Conservation (phyloP, 441 rosid species). For the Populus tomentosa region DNA sequence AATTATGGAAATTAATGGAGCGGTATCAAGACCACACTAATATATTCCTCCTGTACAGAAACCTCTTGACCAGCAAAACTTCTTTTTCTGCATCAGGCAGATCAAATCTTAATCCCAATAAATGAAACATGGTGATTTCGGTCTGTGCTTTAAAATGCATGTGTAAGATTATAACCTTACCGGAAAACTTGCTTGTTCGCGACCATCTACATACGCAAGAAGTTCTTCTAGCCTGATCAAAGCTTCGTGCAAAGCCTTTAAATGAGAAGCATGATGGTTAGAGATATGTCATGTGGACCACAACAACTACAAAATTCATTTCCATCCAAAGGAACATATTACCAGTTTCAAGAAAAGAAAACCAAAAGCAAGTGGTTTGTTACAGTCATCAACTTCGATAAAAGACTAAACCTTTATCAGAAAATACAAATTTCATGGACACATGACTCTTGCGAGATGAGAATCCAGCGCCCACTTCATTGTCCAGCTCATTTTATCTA, state of each 20-base stretch:
- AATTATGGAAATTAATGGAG: not conserved
- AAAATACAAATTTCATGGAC: too few relatives aligned
- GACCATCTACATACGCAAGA: slow-evolving; percentile 76
- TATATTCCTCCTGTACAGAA: slow-evolving; percentile 17
- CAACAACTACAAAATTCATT: not conserved
- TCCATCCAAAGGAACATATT: not conserved
- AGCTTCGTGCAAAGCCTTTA: slow-evolving; percentile 82
- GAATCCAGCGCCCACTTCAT: too few relatives aligned
- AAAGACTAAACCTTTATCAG: too few relatives aligned
- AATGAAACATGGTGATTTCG: not conserved
- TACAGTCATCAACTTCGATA: not conserved
- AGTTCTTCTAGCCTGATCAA: slow-evolving; percentile 93
- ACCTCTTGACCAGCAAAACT: slow-evolving; percentile 54
- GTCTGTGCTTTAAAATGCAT: not conserved
- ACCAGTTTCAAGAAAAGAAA: not conserved
- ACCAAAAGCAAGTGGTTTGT: not conserved
- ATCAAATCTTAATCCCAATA: not conserved
- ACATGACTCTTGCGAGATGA: too few relatives aligned
- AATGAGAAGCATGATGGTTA: not conserved
- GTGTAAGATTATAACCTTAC: slow-evolving; percentile 24
- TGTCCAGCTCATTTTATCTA: too few relatives aligned
- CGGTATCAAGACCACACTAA: not conserved
- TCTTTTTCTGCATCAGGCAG: slow-evolving; percentile 44
- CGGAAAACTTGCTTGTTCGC: slow-evolving; percentile 50
- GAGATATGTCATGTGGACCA: not conserved